Evolutionary conservation across 2,329 filamentous ascomycete genomes (phyloP).

Genomic region (Mycosphaerella arachidis): DNA sequence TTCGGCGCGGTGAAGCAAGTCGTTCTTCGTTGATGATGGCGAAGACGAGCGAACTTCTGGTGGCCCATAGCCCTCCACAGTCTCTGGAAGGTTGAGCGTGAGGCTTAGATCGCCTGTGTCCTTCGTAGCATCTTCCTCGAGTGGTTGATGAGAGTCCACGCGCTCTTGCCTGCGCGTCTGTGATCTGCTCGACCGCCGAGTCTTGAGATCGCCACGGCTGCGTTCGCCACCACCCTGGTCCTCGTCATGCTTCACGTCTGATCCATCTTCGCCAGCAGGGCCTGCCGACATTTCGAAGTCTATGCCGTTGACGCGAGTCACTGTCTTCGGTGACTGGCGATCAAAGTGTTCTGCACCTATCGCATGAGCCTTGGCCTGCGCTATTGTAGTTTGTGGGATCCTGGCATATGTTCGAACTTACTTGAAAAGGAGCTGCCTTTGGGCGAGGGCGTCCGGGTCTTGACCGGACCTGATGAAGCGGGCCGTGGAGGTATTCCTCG

Average conservation of each 20-base stretch:
- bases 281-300: background rate
- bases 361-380: background rate
- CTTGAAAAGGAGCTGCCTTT: background rate
- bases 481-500: background rate
- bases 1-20: background rate
- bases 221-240: background rate
- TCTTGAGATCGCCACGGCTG: background rate
- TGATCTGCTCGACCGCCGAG: constrained; percentile 8
- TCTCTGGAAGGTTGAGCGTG: background rate
- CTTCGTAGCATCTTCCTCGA: background rate
- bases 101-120: background rate
- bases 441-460: background rate
- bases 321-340: background rate
- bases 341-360: background rate
- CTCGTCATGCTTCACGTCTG: too few relatives aligned
- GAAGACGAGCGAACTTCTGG: background rate
- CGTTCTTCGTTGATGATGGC: background rate
- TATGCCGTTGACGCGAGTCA: background rate
- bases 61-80: background rate
- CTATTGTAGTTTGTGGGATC: background rate
- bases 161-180: constrained; percentile 13
- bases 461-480: background rate
- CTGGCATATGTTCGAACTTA: background rate
- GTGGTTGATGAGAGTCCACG: constrained; percentile 10
- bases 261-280: background rate